Evolutionary conservation across 2,329 filamentous ascomycete genomes (phyloP).

Genomic region (Botryotinia narcissicola): DNA sequence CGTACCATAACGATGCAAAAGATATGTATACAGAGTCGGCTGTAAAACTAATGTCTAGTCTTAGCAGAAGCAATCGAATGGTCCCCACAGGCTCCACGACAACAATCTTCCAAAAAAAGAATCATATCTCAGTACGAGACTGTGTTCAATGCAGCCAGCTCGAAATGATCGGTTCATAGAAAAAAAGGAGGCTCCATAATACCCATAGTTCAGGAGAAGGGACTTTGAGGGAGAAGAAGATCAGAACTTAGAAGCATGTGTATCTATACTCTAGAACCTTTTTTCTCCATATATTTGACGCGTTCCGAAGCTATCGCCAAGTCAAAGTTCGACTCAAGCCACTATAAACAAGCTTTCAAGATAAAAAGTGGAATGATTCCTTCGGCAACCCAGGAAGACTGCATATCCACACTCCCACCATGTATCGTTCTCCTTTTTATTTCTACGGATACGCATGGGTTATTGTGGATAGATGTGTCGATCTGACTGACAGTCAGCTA

Average conservation of each 20-base stretch:
- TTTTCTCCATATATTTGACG: slow-evolving; percentile 14
- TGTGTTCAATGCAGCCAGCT: neutral
- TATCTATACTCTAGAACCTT: slow-evolving; percentile 6
- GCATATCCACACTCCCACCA: neutral
- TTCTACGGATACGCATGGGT: neutral
- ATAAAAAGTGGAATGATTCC: slow-evolving; percentile 6
- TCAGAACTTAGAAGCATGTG: neutral
- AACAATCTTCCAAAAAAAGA: slow-evolving; percentile 8
- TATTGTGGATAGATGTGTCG: slow-evolving; percentile 1
- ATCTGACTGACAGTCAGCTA: slow-evolving; percentile 1
- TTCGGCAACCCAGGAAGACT: neutral
- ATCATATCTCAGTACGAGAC: neutral
- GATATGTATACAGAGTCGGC: neutral
- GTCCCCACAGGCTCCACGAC: slow-evolving; percentile 8
- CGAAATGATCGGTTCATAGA: neutral
- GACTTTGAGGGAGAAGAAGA: neutral
- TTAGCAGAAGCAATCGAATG: slow-evolving; percentile 12
- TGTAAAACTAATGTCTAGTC: slow-evolving; percentile 8
- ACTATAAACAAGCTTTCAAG: neutral
- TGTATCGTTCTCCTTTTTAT: neutral
- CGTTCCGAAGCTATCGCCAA: neutral
- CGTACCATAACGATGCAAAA: neutral
- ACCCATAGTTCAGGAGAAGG: neutral
- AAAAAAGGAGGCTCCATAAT: neutral
- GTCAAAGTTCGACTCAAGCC: neutral